A percentile compares a stretch with the other conserved stretches of the same genome.
Evolutionary conservation across 2,329 filamentous ascomycete species (phyloP).

Genomic region (Cladosporium sp.): DNA sequence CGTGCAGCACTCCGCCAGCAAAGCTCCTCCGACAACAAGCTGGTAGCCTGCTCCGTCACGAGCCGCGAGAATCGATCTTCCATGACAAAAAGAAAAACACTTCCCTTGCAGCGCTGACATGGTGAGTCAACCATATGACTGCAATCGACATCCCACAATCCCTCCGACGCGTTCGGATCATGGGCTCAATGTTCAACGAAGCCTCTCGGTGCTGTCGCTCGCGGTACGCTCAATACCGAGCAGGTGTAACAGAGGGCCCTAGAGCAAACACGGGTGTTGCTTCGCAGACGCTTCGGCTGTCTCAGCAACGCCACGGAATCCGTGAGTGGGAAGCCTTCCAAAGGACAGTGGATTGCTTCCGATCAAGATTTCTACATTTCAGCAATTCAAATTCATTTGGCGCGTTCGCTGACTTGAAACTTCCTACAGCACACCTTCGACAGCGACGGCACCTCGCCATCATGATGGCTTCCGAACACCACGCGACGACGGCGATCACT

Average conservation of each 20-base stretch:
- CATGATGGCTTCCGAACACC: too few relatives aligned
- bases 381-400: background rate
- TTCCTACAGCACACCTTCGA: background rate
- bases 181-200: background rate
- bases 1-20: background rate
- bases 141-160: background rate
- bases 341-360: background rate
- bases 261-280: background rate
- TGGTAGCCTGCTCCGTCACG: background rate
- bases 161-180: background rate
- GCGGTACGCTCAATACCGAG: background rate
- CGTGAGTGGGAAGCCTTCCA: background rate
- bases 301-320: background rate
- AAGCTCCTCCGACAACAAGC: background rate
- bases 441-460: background rate
- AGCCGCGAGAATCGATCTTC: background rate
- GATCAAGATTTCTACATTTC: background rate
- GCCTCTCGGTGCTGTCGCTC: background rate
- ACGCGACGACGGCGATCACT: too few relatives aligned
- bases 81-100: background rate
- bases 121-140: background rate
- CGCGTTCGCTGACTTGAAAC: background rate
- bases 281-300: background rate
- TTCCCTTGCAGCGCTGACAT: background rate
- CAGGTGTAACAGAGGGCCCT: background rate